These are phyloP conservation scores for Euphorbia corollata DNA, from an alignment of 441 rosid species.

Conservation along the genomic window DNA sequence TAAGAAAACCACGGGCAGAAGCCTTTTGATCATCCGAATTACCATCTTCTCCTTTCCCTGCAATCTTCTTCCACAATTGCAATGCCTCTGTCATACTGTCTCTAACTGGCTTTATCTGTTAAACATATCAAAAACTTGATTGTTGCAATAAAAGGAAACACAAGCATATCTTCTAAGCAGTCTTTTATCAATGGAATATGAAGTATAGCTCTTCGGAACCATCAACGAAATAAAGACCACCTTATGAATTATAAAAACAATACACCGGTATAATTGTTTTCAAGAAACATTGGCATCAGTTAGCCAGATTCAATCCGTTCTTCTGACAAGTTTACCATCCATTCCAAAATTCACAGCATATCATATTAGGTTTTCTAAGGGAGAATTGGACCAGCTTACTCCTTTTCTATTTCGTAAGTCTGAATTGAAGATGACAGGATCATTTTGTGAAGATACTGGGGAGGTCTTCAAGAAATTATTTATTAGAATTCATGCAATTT, in stretches of 20 bases:
- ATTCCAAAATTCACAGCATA: slow-evolving; percentile 1
- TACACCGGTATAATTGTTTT: not conserved
- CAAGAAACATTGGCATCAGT: not conserved
- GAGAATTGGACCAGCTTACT: not conserved
- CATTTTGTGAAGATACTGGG: not conserved
- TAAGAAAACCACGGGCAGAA: slow-evolving; percentile 46
- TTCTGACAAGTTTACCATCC: not conserved
- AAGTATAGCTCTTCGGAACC: not conserved
- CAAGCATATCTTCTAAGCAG: not conserved
- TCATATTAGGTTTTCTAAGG: not conserved
- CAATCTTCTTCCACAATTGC: slow-evolving; percentile 80
- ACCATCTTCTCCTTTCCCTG: slow-evolving; percentile 69
- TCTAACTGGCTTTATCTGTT: slow-evolving; percentile 90
- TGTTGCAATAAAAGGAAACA: slow-evolving; percentile 1
- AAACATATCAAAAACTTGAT: slow-evolving; percentile 21
- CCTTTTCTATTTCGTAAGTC: not conserved
- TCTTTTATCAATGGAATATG: not conserved
- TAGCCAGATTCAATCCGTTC: not conserved
- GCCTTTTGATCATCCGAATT: slow-evolving; percentile 53
- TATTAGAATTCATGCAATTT: not conserved
- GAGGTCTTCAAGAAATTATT: not conserved
- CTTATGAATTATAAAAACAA: not conserved
- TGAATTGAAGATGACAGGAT: not conserved
- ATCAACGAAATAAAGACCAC: not conserved
- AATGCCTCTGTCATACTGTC: slow-evolving; percentile 91